These are phyloP conservation scores for Boletellus deceptivus DNA, from an alignment of 1,284 basidiomycete species.

Conservation along the genomic window DNA sequence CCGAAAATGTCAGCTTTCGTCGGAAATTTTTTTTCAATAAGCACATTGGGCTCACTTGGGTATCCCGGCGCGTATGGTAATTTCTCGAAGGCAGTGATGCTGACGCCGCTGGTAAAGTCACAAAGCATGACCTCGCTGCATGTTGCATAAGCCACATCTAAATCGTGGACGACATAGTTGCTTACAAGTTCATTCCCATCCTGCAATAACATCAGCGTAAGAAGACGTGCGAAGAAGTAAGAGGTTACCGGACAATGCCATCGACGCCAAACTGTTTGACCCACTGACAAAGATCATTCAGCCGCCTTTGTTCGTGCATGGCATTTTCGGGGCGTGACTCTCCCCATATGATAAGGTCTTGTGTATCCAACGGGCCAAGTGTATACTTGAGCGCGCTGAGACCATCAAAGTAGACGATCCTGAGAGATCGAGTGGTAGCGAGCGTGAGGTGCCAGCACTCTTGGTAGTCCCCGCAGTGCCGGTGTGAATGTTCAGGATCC, in stretches of 20 bases:
- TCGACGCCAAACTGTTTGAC: neutral
- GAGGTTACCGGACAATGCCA: neutral
- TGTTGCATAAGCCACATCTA: neutral
- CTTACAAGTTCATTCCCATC: neutral
- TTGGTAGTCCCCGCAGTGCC: neutral
- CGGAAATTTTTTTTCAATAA: neutral
- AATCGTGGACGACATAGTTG: neutral
- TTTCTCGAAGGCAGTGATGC: neutral
- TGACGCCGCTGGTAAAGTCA: neutral
- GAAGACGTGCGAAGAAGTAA: neutral
- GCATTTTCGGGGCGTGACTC: neutral
- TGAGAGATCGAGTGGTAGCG: neutral
- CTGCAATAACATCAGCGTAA: neutral
- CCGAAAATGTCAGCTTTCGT: neutral
- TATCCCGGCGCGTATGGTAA: neutral
- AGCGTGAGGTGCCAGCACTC: neutral
- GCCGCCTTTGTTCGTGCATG: neutral
- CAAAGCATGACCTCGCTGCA: neutral
- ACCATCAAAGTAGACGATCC: neutral
- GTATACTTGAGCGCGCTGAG: neutral
- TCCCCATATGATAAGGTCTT: neutral
- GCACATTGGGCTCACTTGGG: neutral
- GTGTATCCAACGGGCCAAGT: neutral
- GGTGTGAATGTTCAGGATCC: neutral
- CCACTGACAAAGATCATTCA: neutral